Conservation (phyloP, 176 grass and related monocot genomes). For the Phragmites australis region DNA sequence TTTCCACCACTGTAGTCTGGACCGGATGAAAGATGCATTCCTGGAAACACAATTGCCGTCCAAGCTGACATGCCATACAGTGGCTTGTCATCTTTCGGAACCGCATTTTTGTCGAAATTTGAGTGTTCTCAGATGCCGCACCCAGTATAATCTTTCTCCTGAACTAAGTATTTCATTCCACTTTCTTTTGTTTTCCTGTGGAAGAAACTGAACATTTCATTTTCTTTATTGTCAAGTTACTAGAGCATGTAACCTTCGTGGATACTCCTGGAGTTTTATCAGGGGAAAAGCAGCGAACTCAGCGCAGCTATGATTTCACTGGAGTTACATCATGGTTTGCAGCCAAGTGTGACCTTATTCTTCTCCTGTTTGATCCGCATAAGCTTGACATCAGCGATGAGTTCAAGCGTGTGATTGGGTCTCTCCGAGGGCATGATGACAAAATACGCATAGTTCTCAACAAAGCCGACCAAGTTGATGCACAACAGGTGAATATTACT, state of each 20-base stretch:
- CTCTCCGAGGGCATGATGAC: conserved; percentile 77
- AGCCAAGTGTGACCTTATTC: conserved; percentile 83
- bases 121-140: conserved; percentile 98
- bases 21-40: conserved; percentile 77
- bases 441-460: conserved; percentile 85
- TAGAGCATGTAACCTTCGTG: conserved; percentile 92
- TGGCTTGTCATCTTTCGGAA: conserved; percentile 82
- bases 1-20: conserved; percentile 64
- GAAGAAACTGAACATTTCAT: conserved; percentile 17
- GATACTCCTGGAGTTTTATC: conserved; percentile 88
- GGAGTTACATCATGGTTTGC: conserved; percentile 90
- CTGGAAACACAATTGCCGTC: conserved; percentile 95
- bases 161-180: neutral
- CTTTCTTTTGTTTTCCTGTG: too few relatives aligned
- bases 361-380: conserved; percentile 92
- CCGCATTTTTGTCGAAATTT: conserved; percentile 92
- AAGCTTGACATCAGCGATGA: conserved; percentile 93
- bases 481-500: conserved; percentile 66
- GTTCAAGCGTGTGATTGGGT: conserved; percentile 82
- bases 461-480: conserved; percentile 94
- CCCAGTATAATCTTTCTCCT: conserved; percentile 68
- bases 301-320: conserved; percentile 92
- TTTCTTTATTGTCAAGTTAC: conserved; percentile 57
- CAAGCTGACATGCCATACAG: conserved; percentile 88
- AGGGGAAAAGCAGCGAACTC: conserved; percentile 85